Percentiles rank a stretch among this genome's conserved stretches.
Evolutionary conservation across 2,329 filamentous ascomycete genomes (phyloP).

Genomic region (Aspergillus persii): DNA sequence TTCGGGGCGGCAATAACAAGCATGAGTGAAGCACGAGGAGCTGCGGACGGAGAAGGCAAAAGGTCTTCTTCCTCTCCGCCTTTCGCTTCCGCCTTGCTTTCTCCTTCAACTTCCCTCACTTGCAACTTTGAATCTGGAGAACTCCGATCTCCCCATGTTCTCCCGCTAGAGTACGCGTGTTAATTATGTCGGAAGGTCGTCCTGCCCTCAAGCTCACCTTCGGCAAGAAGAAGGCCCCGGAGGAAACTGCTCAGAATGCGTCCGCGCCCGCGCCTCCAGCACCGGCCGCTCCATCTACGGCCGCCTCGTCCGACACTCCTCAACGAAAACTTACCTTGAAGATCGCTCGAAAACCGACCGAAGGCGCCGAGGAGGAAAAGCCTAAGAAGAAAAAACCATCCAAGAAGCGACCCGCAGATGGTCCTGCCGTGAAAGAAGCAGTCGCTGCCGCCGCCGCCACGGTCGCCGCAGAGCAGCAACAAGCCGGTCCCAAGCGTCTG

Average conservation of each 20-base stretch:
- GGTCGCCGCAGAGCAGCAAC: constrained; percentile 11
- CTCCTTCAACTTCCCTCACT: background rate
- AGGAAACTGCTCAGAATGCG: constrained; percentile 21
- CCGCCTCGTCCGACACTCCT: constrained; percentile 23
- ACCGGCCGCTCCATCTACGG: background rate
- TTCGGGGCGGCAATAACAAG: no score
- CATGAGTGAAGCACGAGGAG: no score
- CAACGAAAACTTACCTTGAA: constrained; percentile 44
- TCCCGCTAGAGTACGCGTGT: no score
- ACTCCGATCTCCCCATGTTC: no score
- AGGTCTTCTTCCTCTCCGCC: constrained; percentile 2
- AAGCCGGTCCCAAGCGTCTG: constrained; percentile 37
- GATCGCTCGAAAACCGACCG: constrained; percentile 31
- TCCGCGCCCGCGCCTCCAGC: constrained; percentile 17
- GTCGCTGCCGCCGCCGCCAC: constrained; percentile 16
- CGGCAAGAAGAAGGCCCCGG: constrained; percentile 36
- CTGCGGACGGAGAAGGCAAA: constrained; percentile 1
- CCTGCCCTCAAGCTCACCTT: constrained; percentile 44
- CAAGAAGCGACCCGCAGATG: constrained; percentile 40
- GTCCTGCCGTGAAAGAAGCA: constrained; percentile 24
- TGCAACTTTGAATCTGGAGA: background rate
- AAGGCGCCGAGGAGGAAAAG: constrained; percentile 19
- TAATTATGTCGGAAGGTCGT: constrained; percentile 36
- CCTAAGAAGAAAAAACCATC: constrained; percentile 38
- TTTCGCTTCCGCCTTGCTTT: constrained; percentile 2